These are phyloP conservation scores for Kodamaea sp. DNA, from an alignment of 1,139 yeast genomes.

Conservation along the genomic window DNA sequence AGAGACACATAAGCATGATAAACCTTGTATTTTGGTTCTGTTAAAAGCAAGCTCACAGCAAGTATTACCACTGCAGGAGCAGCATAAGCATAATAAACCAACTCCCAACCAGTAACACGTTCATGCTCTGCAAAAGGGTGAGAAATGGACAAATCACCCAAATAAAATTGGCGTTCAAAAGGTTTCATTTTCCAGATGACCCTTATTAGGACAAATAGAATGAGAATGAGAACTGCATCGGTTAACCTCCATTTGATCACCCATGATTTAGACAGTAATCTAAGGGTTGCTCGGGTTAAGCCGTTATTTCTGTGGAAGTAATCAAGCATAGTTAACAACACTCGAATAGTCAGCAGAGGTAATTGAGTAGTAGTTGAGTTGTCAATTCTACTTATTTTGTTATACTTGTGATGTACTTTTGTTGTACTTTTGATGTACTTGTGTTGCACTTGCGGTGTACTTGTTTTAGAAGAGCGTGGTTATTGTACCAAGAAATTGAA, in stretches of 20 bases:
- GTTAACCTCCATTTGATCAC: constrained; percentile 51
- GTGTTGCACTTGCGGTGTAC: no score
- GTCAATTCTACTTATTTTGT: no score
- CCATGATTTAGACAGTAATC: constrained; percentile 34
- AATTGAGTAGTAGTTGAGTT: no score
- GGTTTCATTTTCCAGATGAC: constrained; percentile 52
- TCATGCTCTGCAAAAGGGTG: constrained; percentile 47
- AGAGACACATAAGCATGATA: constrained; percentile 40
- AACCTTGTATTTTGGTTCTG: constrained; percentile 33
- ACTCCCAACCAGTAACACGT: constrained; percentile 32
- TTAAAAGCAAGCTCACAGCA: constrained; percentile 22
- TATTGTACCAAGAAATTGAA: no score
- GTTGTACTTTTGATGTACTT: no score
- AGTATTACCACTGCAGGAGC: constrained; percentile 33
- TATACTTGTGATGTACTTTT: no score
- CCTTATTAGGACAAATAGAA: constrained; percentile 41
- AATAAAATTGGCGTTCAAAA: constrained; percentile 64
- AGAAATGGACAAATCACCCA: constrained; percentile 37
- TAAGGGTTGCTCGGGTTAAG: constrained; percentile 51
- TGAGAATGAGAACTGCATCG: constrained; percentile 46
- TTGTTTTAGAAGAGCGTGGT: no score
- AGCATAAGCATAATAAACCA: constrained; percentile 38
- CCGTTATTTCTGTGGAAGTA: constrained; percentile 13
- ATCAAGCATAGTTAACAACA: no score
- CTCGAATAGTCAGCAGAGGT: no score